Percentiles rank a stretch among this genome's conserved stretches.
Conservation (phyloP, 169 alveolate genomes). For the Cryptosporidium ryanae region DNA sequence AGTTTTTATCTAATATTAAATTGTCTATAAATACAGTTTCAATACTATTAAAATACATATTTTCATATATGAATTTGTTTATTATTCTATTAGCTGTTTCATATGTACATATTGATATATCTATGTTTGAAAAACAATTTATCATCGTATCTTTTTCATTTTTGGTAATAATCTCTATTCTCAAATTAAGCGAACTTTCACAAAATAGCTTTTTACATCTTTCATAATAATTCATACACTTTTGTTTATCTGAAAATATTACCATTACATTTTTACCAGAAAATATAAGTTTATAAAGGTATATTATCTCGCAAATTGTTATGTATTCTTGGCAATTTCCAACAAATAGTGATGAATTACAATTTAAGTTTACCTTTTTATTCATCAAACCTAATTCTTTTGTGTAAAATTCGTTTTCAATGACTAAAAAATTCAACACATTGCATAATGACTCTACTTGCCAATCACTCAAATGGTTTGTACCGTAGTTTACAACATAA, state of each 20-base stretch:
- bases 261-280: conserved; percentile 42
- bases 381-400: background rate
- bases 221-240: conserved; percentile 44
- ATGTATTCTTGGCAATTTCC: conserved; percentile 8
- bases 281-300: conserved; percentile 12
- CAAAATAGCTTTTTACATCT: conserved; percentile 50
- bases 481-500: conserved; percentile 1
- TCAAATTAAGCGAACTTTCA: conserved; percentile 20
- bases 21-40: conserved; percentile 52
- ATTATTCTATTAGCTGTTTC: conserved; percentile 84
- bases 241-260: conserved; percentile 27
- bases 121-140: conserved; percentile 73
- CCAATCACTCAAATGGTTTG: conserved; percentile 20
- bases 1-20: background rate
- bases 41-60: conserved; percentile 34
- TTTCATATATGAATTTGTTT: conserved; percentile 76
- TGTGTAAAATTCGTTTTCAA: background rate
- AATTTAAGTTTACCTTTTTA: background rate
- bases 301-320: conserved; percentile 30
- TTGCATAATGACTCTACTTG: conserved; percentile 18
- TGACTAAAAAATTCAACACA: background rate
- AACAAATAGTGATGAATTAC: conserved; percentile 9
- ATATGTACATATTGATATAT: conserved; percentile 83
- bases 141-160: background rate
- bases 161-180: conserved; percentile 29